These are phyloP conservation scores for Eucalyptus globulus DNA, from an alignment of 345 rosid species.

Conservation along the genomic window DNA sequence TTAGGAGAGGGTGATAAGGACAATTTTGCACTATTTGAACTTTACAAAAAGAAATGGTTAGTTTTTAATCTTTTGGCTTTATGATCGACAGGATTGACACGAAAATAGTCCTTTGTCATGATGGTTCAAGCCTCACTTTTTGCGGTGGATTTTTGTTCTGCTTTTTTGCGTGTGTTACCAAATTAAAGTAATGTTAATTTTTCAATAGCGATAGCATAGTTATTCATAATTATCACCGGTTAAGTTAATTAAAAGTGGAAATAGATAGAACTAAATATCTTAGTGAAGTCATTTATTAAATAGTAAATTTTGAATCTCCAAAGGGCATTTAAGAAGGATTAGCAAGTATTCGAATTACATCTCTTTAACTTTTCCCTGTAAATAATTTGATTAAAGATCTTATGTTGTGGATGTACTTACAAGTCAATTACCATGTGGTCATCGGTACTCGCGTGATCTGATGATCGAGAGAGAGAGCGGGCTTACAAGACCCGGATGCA, in stretches of 20 bases:
- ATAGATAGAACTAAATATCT: background rate
- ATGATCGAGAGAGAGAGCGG: background rate
- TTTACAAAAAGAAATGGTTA: background rate
- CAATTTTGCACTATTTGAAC: background rate
- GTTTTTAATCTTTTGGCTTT: background rate
- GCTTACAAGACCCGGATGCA: background rate
- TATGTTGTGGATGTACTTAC: background rate
- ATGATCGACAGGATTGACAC: background rate
- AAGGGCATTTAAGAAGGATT: background rate
- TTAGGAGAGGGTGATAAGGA: background rate
- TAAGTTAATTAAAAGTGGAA: background rate
- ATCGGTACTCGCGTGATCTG: rapidly evolving
- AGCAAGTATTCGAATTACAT: background rate
- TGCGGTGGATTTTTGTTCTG: background rate
- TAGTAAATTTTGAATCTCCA: background rate
- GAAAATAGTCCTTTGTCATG: background rate
- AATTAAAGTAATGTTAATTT: background rate
- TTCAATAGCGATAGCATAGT: background rate
- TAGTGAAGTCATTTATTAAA: background rate
- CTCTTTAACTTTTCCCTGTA: background rate
- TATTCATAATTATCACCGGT: background rate
- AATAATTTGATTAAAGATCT: background rate
- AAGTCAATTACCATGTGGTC: background rate
- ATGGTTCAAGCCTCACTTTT: background rate
- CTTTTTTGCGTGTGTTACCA: background rate